These are phyloP conservation scores for Talaromyces sp. DNA, from an alignment of 2,329 filamentous ascomycete genomes.

Conservation along the genomic window DNA sequence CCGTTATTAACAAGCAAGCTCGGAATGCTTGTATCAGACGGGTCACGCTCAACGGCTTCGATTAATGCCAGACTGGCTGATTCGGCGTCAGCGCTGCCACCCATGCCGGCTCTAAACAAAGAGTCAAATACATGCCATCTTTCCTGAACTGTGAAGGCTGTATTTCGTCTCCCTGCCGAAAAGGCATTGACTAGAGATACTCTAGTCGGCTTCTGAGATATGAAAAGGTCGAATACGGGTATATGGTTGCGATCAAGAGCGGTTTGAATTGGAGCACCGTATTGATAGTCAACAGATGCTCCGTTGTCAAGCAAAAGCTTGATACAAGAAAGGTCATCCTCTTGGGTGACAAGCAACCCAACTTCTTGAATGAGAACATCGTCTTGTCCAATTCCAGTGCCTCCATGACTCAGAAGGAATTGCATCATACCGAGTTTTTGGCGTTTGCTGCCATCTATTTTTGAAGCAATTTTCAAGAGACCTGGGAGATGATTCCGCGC, in stretches of 20 bases:
- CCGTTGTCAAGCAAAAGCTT: background rate
- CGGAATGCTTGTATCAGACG: constrained; percentile 32
- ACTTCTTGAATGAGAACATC: constrained; percentile 2
- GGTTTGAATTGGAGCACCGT: background rate
- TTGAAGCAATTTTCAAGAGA: background rate
- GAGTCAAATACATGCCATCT: background rate
- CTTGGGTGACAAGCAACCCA: background rate
- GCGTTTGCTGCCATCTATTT: background rate
- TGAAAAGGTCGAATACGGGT: background rate
- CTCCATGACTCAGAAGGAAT: background rate
- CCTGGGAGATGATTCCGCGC: background rate
- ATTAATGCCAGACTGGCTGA: constrained; percentile 8
- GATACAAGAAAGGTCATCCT: background rate
- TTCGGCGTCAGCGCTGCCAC: background rate
- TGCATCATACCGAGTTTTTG: background rate
- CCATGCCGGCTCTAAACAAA: constrained; percentile 1
- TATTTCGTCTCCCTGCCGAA: background rate
- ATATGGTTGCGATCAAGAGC: background rate
- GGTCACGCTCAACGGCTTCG: constrained; percentile 13
- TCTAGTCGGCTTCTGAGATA: background rate
- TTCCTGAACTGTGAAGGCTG: background rate
- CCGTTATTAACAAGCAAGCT: constrained; percentile 48
- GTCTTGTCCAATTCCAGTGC: constrained; percentile 3
- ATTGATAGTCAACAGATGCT: background rate
- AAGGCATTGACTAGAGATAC: constrained; percentile 1